These are phyloP conservation scores for Amauroascus niger DNA, from an alignment of 2,329 filamentous ascomycete species.

Conservation along the genomic window DNA sequence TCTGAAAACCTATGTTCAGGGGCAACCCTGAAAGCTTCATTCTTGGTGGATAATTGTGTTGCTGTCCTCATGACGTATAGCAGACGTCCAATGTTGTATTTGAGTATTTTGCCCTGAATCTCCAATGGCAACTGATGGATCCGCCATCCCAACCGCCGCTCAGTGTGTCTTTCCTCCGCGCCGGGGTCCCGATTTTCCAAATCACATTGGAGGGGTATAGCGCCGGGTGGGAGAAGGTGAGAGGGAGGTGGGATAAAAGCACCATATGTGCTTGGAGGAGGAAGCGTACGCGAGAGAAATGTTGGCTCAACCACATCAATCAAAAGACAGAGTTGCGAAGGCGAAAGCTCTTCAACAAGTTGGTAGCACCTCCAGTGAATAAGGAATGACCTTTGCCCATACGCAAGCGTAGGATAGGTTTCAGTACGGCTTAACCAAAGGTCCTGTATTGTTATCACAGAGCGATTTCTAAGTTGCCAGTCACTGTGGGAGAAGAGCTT, in stretches of 20 bases:
- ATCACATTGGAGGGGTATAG: background rate
- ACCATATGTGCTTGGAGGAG: conserved; percentile 4
- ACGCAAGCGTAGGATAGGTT: background rate
- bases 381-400: conserved; percentile 8
- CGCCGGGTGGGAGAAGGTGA: background rate
- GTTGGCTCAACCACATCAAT: conserved; percentile 11
- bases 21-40: background rate
- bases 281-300: conserved; percentile 3
- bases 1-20: conserved; percentile 11
- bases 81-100: conserved; percentile 15
- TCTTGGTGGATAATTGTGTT: conserved; percentile 6
- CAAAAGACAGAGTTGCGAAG: conserved; percentile 3
- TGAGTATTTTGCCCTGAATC: conserved; percentile 13
- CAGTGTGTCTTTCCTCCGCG: too few relatives aligned
- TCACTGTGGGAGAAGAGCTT: too few relatives aligned
- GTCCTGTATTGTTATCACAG: too few relatives aligned
- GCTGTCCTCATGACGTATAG: conserved; percentile 15
- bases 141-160: background rate
- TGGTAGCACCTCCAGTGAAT: conserved; percentile 9
- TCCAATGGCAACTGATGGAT: conserved; percentile 7
- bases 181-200: too few relatives aligned
- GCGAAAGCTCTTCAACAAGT: conserved; percentile 5
- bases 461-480: too few relatives aligned
- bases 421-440: too few relatives aligned
- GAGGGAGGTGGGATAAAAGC: conserved; percentile 2